Percentiles rank a stretch among this genome's conserved stretches.
Evolutionary conservation across 495 filamentous ascomycete genomes (phyloP).

Genomic region (Neurospora sp.): DNA sequence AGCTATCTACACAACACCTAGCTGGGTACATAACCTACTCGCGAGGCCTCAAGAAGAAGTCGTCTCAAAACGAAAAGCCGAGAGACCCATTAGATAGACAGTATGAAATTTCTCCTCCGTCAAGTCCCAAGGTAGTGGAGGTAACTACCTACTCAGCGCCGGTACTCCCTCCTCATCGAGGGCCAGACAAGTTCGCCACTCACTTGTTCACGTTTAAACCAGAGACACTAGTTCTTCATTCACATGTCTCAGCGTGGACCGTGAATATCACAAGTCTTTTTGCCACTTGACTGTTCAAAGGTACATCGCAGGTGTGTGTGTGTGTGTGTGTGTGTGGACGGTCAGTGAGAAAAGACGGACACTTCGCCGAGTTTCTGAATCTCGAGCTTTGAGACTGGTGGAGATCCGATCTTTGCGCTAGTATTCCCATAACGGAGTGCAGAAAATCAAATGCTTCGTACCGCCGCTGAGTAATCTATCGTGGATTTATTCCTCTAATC

Average conservation of each 20-base stretch:
- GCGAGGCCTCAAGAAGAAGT: background rate
- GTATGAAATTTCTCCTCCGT: background rate
- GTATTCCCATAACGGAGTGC: background rate
- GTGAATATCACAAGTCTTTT: background rate
- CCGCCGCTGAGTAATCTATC: too few relatives aligned
- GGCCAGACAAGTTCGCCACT: background rate
- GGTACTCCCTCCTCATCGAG: background rate
- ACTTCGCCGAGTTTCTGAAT: too few relatives aligned
- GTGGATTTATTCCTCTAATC: too few relatives aligned
- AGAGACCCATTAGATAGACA: background rate
- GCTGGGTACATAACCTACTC: background rate
- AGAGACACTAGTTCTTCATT: background rate
- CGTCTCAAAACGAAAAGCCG: background rate
- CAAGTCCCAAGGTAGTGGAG: background rate
- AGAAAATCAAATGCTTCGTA: background rate
- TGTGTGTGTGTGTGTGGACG: background rate
- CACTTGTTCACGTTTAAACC: background rate
- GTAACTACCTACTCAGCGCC: background rate
- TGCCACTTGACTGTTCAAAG: background rate
- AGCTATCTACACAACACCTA: background rate
- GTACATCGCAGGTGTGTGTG: background rate
- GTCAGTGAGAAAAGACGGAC: background rate
- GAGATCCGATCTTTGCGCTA: too few relatives aligned
- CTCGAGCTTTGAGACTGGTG: too few relatives aligned
- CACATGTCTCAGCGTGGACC: background rate